A percentile compares a stretch with the other conserved stretches of the same genome.
phyloP scores from a whole-genome alignment of 1,284 basidiomycete species.

The Agaricales sp. region DNA sequence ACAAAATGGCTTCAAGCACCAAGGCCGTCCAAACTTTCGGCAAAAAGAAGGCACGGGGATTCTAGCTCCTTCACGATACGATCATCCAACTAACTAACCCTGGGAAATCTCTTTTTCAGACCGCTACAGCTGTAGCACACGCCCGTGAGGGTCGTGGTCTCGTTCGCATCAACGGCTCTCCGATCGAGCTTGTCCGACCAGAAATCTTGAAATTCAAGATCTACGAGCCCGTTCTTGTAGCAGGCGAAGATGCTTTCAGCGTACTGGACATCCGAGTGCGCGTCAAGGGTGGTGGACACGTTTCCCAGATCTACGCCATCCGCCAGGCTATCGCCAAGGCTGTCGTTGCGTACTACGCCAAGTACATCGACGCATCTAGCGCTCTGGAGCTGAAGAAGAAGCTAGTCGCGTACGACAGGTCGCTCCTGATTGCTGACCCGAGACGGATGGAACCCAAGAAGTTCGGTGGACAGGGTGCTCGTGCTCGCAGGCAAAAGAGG shows the following conservation, averaged over 20 bases:
- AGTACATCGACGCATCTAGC: constrained; percentile 97
- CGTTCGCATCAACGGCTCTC: constrained; percentile 95
- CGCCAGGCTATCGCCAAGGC: constrained; percentile 99
- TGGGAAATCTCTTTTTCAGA: constrained; percentile 35
- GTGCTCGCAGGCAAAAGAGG: constrained; percentile 94
- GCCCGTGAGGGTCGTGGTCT: constrained; percentile 96
- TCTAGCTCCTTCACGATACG: constrained; percentile 3
- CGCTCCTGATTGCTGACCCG: constrained; percentile 95
- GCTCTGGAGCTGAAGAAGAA: constrained; percentile 97
- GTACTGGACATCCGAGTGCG: constrained; percentile 94
- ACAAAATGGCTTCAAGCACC: constrained; percentile 62
- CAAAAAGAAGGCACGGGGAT: constrained; percentile 94
- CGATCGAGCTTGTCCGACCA: constrained; percentile 90
- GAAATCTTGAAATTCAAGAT: constrained; percentile 97
- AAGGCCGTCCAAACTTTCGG: constrained; percentile 96
- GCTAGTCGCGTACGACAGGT: constrained; percentile 90
- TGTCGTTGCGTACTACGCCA: constrained; percentile 96
- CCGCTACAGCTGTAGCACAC: constrained; percentile 93
- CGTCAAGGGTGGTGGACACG: constrained; percentile 99
- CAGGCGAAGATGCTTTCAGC: constrained; percentile 78
- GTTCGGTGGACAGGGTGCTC: constrained; percentile 94
- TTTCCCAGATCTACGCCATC: constrained; percentile 98
- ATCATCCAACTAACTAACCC: constrained; percentile 5
- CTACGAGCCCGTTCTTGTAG: constrained; percentile 91
- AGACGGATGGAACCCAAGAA: constrained; percentile 99